Base-by-base conservation (phyloP, 257 asterid species). In the Osmanthus fragrans region DNA sequence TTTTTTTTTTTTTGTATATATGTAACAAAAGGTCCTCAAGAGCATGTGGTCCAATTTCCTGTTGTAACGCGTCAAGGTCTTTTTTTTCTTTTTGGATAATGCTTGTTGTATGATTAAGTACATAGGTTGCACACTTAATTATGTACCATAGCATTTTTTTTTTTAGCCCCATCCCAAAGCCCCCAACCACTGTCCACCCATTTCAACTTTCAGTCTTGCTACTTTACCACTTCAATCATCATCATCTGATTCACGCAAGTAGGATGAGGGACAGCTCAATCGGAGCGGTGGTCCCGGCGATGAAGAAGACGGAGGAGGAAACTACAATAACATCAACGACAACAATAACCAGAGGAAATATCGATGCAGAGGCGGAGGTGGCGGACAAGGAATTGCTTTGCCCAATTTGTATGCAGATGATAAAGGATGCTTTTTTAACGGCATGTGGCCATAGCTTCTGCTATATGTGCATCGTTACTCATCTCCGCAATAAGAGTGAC, bases 371-470 rank as follows among this genome's bases (percentile, higher is more conserved):
- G 33, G 72, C 54, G 23, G 83, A 80, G 78, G 82, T 70, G 39
- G 69, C 83, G 73, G 97, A 90, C 74, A 90, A 81, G 82, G 94
- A 92, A 23, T 60, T 88, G 80, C 85, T 90, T 34, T 92, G 96
- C 75, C 97, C 96, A 32, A 88, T 90, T 63, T 92, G 96, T 86
- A 92, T 92, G 94, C 97, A 92, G 86, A 82, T 86, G 9, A 89
- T 92, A 42, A 89, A 82, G 73, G 97, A 92, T 25, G 97, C 96
- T 5, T 90, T 92, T 81, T 69, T 92, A 73, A 90, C 97, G 7
- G 85, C 94, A 4, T 92, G 97, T 71, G 97, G 97, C 0, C 97
- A 92, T 73, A 92, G 96, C 82, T 92, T 92, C 85, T 92, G 97
- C 87, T 92, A 92, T 79, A 90, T 92, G 96, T 92, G 96, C 84